Percentiles rank a stretch among this genome's conserved stretches.
phyloP scores from a whole-genome alignment of 257 asterid species.

The Solanum piurae region DNA sequence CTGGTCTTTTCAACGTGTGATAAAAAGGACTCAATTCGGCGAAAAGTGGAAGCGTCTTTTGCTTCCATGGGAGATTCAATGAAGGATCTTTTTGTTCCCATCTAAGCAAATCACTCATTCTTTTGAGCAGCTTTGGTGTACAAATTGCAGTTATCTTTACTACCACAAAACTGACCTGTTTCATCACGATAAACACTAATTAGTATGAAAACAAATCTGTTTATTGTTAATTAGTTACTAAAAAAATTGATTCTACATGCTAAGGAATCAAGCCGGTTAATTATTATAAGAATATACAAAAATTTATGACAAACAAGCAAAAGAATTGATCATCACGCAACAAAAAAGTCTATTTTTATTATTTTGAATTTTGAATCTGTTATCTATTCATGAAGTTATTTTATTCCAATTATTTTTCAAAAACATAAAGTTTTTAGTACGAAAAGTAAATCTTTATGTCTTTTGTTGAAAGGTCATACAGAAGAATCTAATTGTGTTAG shows the following conservation, averaged over 20 bases:
- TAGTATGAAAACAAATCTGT: background rate
- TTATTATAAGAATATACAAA: background rate
- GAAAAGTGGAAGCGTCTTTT: slow-evolving; percentile 39
- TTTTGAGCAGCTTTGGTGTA: slow-evolving; percentile 34
- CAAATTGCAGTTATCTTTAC: slow-evolving; percentile 87
- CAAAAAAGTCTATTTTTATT: background rate
- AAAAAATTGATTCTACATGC: background rate
- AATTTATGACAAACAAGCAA: background rate
- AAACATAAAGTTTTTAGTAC: background rate
- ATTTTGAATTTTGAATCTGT: background rate
- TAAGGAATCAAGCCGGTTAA: background rate
- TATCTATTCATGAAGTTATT: background rate
- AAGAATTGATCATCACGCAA: background rate
- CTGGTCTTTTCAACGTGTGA: slow-evolving; percentile 47
- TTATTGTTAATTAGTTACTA: no score
- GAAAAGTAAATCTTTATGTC: background rate
- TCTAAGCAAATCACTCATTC: slow-evolving; percentile 69
- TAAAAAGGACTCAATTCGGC: slow-evolving; percentile 57
- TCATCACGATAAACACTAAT: background rate
- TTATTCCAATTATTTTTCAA: background rate
- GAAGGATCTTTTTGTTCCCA: slow-evolving; percentile 50
- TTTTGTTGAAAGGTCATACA: background rate
- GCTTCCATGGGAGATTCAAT: slow-evolving; percentile 74
- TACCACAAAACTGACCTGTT: slow-evolving; percentile 69
- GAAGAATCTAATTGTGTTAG: background rate